These are phyloP conservation scores for Chlamydomonas sp. DNA, from an alignment of 139 green algal genomes.

Conservation along the genomic window DNA sequence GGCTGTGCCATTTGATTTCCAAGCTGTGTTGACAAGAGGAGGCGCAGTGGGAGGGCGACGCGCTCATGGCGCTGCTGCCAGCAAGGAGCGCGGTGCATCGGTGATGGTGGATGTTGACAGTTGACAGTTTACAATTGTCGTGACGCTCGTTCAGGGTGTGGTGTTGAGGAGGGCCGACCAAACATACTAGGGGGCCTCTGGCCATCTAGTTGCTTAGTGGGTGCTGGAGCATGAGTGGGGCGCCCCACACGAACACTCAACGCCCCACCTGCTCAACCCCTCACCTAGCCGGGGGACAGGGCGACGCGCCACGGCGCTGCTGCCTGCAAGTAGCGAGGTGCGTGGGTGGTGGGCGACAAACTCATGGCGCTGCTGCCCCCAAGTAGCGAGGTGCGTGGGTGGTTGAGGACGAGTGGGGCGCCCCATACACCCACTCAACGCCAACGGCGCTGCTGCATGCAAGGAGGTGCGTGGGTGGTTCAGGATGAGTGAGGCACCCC, in stretches of 20 bases:
- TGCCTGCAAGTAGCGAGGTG: slow-evolving; percentile 46
- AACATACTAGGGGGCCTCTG: no score
- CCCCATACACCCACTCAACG: no score
- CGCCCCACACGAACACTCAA: neutral
- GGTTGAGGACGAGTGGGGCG: no score
- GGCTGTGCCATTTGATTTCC: no score
- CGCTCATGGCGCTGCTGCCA: slow-evolving; percentile 52
- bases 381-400: no score
- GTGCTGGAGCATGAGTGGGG: neutral
- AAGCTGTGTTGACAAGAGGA: no score
- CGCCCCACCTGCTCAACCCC: neutral
- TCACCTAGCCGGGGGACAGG: no score
- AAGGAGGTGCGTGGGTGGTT: no score
- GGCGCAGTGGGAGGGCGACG: slow-evolving; percentile 31
- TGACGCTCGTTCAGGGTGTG: neutral
- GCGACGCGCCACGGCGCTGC: slow-evolving; percentile 35
- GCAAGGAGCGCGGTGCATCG: slow-evolving; percentile 32
- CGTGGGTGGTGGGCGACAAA: neutral
- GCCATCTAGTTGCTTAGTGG: neutral
- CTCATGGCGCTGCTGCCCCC: no score
- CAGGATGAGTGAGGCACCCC: no score
- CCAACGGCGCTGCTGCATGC: no score
- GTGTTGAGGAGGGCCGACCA: neutral
- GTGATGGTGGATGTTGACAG: slow-evolving; percentile 1
- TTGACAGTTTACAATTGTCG: slow-evolving; percentile 1